Conservation (phyloP, 164 flowering plant genomes). For the Berberis thunbergii region DNA sequence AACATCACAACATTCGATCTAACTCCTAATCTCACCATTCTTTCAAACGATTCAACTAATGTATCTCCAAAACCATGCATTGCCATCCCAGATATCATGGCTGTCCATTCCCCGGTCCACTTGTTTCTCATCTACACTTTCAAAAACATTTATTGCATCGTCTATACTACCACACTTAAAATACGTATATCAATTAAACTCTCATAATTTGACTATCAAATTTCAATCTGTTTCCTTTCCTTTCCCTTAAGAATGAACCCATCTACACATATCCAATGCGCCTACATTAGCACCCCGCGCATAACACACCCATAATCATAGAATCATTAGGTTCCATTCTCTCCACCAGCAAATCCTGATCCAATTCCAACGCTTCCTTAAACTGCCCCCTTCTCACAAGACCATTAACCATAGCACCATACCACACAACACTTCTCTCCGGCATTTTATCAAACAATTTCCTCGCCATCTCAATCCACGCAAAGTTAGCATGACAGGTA, state of each 20-base stretch:
- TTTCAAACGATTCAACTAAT: constrained; percentile 19
- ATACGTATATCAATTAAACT: constrained; percentile 29
- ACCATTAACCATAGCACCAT: constrained; percentile 31
- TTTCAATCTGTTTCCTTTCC: constrained; percentile 4
- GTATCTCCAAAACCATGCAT: constrained; percentile 27
- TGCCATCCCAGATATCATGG: constrained; percentile 27
- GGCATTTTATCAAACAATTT: constrained; percentile 29
- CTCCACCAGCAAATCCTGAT: constrained; percentile 13
- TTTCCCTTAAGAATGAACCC: constrained; percentile 19
- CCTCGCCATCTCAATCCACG: constrained; percentile 15
- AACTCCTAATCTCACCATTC: constrained; percentile 21
- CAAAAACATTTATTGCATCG: constrained; percentile 16
- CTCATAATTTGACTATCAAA: constrained; percentile 21
- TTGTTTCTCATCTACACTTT: constrained; percentile 12
- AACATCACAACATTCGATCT: constrained; percentile 25
- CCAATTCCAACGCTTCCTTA: constrained; percentile 23
- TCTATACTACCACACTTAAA: constrained; percentile 28
- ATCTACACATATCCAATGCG: constrained; percentile 22
- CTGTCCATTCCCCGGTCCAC: constrained; percentile 37
- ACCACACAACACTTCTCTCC: constrained; percentile 26
- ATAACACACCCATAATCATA: constrained; percentile 14
- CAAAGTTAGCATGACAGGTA: constrained; percentile 8
- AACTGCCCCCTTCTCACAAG: constrained; percentile 17
- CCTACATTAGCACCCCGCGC: constrained; percentile 25
- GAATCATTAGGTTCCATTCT: constrained; percentile 25